Base-by-base conservation (phyloP, 2,329 filamentous ascomycete species). In the Talaromyces sp. region DNA sequence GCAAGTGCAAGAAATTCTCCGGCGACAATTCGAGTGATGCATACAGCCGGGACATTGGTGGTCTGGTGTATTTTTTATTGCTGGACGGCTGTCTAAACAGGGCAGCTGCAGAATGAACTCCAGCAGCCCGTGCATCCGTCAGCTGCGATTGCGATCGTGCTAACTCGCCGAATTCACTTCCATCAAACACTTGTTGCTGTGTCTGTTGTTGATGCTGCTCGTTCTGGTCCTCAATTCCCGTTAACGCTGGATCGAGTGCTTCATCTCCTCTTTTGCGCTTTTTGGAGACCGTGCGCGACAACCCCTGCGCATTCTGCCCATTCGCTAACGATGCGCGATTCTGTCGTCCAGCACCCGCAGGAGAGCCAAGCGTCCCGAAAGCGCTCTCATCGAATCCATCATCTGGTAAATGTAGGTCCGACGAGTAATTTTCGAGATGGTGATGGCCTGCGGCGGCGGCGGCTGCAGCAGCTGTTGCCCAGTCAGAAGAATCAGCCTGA, bases 1-100 rank as follows among this genome's bases (percentile, higher is more conserved):
- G 84, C 7, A 87, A 73, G 58, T 83, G 80, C 17, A 87, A 71
- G 67, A 86, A 87, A 66, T 83, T 83, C 71, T 86, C 85, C 0
- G 85, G 83, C 2, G 82, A 82, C 19, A 87, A 75, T 67, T 85
- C 82, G 17, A 87, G 78, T 0, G 84, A 86, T 33, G 82, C 74
- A 69, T 85, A 86, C 43, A 87, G 76, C 66, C 85, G 86, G 47
- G 83, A 85, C 78, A 86, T 85, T 4, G 85, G 83, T 22, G 84
- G 84, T 0, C 85, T 81, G 0, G 84, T 86, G 69, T 85, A 82
- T 69, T 86, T 86, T 72, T 85, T 85, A 60, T 81, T 80, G 39
- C 78, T 77, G 3, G 80, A 82, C 3, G 80, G 78, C 52, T 81
- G 79, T 13, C 84, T 79, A 68, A 86, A 86, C 10, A 86, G 75